phyloP scores from a whole-genome alignment of 1,284 basidiomycete genomes.

The Cystobasidium sp. region DNA sequence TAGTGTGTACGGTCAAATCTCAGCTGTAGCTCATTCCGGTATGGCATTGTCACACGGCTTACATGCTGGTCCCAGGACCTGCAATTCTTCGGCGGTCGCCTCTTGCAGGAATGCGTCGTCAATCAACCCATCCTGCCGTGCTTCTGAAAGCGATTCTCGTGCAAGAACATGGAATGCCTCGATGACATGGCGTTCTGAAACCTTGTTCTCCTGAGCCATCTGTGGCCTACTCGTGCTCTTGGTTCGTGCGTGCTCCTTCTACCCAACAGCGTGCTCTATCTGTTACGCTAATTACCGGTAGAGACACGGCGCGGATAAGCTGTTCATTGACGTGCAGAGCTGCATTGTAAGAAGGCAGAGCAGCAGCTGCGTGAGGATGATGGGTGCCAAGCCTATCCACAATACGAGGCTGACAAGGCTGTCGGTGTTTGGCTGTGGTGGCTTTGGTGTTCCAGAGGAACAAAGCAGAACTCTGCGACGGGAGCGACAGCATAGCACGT shows the following conservation, averaged over 20 bases:
- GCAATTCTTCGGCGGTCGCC: slow-evolving; percentile 23
- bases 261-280: too few relatives aligned
- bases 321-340: too few relatives aligned
- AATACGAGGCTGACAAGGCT: too few relatives aligned
- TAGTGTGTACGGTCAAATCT: background rate
- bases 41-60: background rate
- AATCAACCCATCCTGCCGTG: slow-evolving; percentile 23
- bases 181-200: slow-evolving; percentile 32
- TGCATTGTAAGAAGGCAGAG: too few relatives aligned
- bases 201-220: slow-evolving; percentile 1
- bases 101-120: slow-evolving; percentile 28
- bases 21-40: background rate
- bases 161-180: slow-evolving; percentile 39
- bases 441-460: too few relatives aligned
- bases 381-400: too few relatives aligned
- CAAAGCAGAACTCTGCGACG: too few relatives aligned
- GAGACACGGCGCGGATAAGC: too few relatives aligned
- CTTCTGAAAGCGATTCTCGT: slow-evolving; percentile 8
- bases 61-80: slow-evolving; percentile 29
- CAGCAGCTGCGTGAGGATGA: too few relatives aligned
- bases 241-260: background rate
- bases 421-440: too few relatives aligned
- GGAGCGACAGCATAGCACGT: too few relatives aligned
- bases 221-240: background rate
- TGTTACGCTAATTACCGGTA: too few relatives aligned